These are phyloP conservation scores for Trichomonas tenax DNA, from an alignment of 208 protist species.

Conservation along the genomic window DNA sequence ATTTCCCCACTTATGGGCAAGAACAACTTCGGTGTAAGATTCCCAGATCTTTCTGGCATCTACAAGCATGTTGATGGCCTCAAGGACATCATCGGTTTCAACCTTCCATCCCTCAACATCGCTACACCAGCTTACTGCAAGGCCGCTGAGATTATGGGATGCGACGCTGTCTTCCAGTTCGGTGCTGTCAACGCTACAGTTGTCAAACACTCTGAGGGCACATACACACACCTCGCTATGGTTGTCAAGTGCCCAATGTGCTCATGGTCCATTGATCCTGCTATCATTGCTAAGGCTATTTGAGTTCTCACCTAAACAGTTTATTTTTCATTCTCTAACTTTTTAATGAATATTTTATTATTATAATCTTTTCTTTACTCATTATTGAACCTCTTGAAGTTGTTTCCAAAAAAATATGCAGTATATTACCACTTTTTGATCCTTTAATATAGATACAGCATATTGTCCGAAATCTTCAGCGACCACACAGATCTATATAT, in stretches of 20 bases:
- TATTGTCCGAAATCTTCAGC: too few relatives aligned
- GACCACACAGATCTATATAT: too few relatives aligned
- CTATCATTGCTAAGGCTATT: neutral
- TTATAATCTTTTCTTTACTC: too few relatives aligned
- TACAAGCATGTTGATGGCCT: neutral
- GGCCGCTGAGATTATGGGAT: too few relatives aligned
- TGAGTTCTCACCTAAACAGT: too few relatives aligned
- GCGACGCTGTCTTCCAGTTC: neutral
- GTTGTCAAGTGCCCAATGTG: neutral
- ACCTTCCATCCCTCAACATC: neutral
- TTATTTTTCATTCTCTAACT: too few relatives aligned
- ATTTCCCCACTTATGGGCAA: neutral
- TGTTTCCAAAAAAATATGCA: too few relatives aligned
- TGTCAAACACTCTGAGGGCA: neutral
- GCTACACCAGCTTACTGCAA: neutral
- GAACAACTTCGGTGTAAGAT: neutral
- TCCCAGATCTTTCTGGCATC: neutral
- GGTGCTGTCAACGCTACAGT: neutral
- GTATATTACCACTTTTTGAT: too few relatives aligned
- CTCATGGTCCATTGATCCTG: neutral
- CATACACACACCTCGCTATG: neutral
- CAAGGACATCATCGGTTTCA: neutral
- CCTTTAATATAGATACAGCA: too few relatives aligned
- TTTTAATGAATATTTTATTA: too few relatives aligned
- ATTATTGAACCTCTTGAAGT: too few relatives aligned